These are phyloP conservation scores for Tetragonia tetragonoides DNA, from an alignment of 148 eudicot species.

Conservation along the genomic window DNA sequence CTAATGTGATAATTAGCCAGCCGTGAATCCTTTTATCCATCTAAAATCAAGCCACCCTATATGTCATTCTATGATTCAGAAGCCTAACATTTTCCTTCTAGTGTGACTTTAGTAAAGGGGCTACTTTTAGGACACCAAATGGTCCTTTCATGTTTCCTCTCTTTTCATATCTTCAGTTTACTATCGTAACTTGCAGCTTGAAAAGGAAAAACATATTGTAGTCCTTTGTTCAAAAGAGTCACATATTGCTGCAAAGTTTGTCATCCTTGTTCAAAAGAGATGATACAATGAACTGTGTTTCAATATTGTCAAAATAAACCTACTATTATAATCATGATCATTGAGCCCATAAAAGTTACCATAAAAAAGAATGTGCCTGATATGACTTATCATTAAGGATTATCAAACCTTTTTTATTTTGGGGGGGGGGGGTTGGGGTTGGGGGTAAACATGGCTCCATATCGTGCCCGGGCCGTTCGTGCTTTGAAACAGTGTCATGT, in stretches of 20 bases:
- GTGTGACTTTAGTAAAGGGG: not conserved
- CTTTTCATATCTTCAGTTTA: not conserved
- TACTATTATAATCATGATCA: conserved; percentile 17
- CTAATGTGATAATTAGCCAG: not conserved
- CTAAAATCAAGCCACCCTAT: not conserved
- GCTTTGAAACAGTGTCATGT: too few relatives aligned
- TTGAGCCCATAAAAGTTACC: conserved; percentile 23
- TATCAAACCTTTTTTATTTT: not conserved
- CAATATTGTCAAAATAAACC: not conserved
- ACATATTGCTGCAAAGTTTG: not conserved
- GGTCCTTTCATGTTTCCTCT: conserved; percentile 1
- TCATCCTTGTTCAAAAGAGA: not conserved
- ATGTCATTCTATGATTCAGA: not conserved
- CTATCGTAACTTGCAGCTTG: not conserved
- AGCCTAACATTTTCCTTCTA: not conserved
- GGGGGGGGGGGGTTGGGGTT: too few relatives aligned
- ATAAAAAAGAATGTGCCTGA: conserved; percentile 8
- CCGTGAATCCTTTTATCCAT: not conserved
- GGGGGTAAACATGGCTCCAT: too few relatives aligned
- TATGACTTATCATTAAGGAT: not conserved
- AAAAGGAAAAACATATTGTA: not conserved
- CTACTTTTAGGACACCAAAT: conserved; percentile 13
- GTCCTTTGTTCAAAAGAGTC: not conserved
- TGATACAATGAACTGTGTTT: not conserved
- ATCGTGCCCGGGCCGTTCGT: too few relatives aligned